A percentile compares a stretch with the other conserved stretches of the same genome.
These are phyloP conservation scores for Penicillium alfredii DNA, from an alignment of 495 filamentous ascomycete species.

Conservation along the genomic window DNA sequence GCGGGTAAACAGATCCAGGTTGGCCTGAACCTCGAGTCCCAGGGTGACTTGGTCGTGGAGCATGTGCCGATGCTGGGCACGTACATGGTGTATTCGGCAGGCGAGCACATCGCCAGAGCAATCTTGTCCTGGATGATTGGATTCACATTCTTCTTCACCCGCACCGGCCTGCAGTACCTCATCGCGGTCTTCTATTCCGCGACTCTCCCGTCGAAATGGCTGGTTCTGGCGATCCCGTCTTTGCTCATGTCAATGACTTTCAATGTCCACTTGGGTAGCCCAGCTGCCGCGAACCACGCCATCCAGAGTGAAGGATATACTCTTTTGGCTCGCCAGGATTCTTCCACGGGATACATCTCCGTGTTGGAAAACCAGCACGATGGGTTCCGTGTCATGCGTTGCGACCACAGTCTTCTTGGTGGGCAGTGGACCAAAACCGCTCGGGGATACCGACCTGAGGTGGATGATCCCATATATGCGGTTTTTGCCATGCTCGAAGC, in stretches of 20 bases:
- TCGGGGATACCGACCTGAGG: slow-evolving; percentile 37
- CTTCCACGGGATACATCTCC: slow-evolving; percentile 84
- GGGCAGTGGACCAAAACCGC: slow-evolving; percentile 68
- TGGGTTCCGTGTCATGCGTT: slow-evolving; percentile 77
- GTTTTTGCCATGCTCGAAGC: slow-evolving; percentile 92
- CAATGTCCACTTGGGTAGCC: slow-evolving; percentile 64
- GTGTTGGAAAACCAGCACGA: slow-evolving; percentile 68
- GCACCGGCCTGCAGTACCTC: slow-evolving; percentile 63
- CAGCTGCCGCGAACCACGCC: slow-evolving; percentile 54
- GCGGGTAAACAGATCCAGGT: slow-evolving; percentile 58
- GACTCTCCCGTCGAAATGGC: slow-evolving; percentile 60
- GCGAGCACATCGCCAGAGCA: slow-evolving; percentile 46
- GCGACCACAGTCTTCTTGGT: slow-evolving; percentile 88
- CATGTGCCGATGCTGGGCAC: slow-evolving; percentile 55
- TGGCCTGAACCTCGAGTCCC: slow-evolving; percentile 45
- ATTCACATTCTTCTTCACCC: slow-evolving; percentile 55
- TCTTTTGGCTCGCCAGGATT: slow-evolving; percentile 74
- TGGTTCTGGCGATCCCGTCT: slow-evolving; percentile 60
- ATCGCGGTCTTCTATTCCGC: slow-evolving; percentile 57
- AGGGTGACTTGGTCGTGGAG: slow-evolving; percentile 51
- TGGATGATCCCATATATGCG: slow-evolving; percentile 83
- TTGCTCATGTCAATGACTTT: slow-evolving; percentile 61
- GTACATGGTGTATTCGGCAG: slow-evolving; percentile 56
- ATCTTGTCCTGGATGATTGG: slow-evolving; percentile 55
- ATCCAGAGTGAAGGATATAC: slow-evolving; percentile 47